Evolutionary conservation across 108 stramenopile genomes (phyloP).

Genomic region (Pseudonitzschia delicatissima): DNA sequence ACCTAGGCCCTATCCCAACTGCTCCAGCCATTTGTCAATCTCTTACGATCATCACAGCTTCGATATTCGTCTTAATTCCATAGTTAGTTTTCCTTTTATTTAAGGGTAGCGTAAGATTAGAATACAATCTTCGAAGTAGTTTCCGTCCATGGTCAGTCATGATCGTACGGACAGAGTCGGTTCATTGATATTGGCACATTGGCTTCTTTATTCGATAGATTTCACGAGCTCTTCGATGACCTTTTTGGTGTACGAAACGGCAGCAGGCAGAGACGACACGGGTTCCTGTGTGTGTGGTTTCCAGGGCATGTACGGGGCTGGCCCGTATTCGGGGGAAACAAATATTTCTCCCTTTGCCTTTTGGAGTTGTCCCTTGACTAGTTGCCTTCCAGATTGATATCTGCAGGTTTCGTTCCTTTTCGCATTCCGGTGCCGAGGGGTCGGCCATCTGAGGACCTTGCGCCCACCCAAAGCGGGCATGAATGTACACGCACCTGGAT

Average conservation of each 20-base stretch:
- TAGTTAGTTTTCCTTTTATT: no score
- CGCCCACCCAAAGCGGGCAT: constrained; percentile 24
- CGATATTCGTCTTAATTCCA: no score
- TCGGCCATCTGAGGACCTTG: constrained; percentile 28
- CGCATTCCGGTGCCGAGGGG: constrained; percentile 20
- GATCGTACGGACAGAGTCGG: no score
- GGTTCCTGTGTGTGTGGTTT: constrained; percentile 25
- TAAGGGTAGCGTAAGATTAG: no score
- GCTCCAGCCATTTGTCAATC: no score
- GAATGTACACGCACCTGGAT: constrained; percentile 13
- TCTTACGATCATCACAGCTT: no score
- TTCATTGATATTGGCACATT: no score
- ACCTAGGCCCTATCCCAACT: no score
- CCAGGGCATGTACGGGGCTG: constrained; percentile 23
- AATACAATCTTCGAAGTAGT: no score
- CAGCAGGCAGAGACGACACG: constrained; percentile 17
- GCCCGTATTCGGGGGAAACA: constrained; percentile 23
- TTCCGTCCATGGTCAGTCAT: no score
- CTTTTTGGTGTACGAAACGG: constrained; percentile 15
- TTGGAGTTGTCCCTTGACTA: constrained; percentile 12
- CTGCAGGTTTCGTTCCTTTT: constrained; percentile 13
- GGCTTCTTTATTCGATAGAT: not conserved
- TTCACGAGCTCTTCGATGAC: constrained; percentile 17
- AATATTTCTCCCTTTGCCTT: constrained; percentile 1
- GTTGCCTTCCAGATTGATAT: constrained; percentile 9